Conservation (phyloP, 2,329 filamentous ascomycete species). For the Ophiosphaerella herpotricha region DNA sequence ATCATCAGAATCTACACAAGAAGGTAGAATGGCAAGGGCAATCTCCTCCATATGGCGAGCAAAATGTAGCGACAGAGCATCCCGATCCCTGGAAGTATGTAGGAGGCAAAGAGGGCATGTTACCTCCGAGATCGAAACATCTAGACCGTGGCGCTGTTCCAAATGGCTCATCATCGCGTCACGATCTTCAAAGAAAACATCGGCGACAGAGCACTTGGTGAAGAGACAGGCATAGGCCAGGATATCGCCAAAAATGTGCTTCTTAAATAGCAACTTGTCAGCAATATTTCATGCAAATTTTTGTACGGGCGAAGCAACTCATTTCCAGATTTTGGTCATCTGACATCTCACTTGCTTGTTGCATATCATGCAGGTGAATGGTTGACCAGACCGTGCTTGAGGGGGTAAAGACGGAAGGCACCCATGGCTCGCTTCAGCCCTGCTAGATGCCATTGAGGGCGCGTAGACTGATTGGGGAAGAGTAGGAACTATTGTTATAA, state of each 20-base stretch:
- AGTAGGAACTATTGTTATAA: neutral
- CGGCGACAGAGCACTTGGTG: neutral
- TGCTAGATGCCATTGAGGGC: conserved; percentile 1
- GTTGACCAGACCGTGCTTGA: neutral
- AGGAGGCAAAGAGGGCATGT: conserved; percentile 2
- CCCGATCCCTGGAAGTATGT: neutral
- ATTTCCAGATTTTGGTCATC: conserved; percentile 4
- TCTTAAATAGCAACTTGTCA: neutral
- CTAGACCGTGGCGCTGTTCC: neutral
- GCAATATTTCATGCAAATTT: neutral
- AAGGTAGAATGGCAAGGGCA: neutral
- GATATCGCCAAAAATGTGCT: conserved; percentile 5
- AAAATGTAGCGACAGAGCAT: neutral
- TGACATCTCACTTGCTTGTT: neutral
- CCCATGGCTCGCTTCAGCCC: conserved; percentile 5
- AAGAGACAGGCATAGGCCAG: conserved; percentile 1
- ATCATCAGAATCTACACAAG: neutral
- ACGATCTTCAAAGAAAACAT: conserved; percentile 1
- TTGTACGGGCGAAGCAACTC: neutral
- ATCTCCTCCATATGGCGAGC: conserved; percentile 2
- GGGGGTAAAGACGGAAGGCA: conserved; percentile 5
- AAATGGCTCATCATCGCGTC: conserved; percentile 3
- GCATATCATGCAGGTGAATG: neutral
- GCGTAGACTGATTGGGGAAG: neutral
- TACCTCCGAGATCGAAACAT: neutral